Evolutionary conservation across 2,329 filamentous ascomycete genomes (phyloP), one percentile per base, ranked within the genome.

Genomic region (Fonsecaea pedrosoi): DNA sequence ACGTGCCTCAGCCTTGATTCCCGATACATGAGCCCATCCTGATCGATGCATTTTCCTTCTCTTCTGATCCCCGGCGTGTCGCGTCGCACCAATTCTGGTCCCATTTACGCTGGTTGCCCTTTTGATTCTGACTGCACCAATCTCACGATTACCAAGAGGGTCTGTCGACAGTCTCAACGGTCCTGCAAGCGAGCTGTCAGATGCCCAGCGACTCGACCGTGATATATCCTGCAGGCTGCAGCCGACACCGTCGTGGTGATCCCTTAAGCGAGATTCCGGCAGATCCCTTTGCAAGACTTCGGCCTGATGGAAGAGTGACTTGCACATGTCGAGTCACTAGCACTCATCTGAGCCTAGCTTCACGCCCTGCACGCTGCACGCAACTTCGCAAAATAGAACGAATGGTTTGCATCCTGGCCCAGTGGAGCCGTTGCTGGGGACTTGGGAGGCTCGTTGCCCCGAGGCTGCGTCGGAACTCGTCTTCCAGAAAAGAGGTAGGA

Each of bases 41-140:
- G 25, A 25, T 25, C 25, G 25, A 25, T 25, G 25, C 45, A 25
- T 25, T 3, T 50, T 50, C 8, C 10, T 10, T 10, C 12, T 42
- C 15, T 37, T 55, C 21, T 37, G 53, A n/a, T 37, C 25, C 30
- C 58, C 56, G 32, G 21, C 54, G 30, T 63, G 42, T 21, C 54
- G 57, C 40, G 68, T 69, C 54, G 56, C 68, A 67, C 45, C 68
- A 69, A 61, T 35, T n/a, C 65, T 42, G 54, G 38, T 38, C 34
- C 40, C 9, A 25, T 25, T 25, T 32, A 45, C n/a, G 48, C 42
- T 42, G 50, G 54, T 60, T 40, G 48, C 34, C 15, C 62, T 69
- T 67, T 65, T 55, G 68, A 67, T 69, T 62, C 42, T 54, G 55
- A 60, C 68, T 58, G 42, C 53, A n/a, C 40, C 48, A 38, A 59